These are phyloP conservation scores for Backusella circina DNA, from an alignment of 192 early-diverging fungal genomes.

Conservation along the genomic window DNA sequence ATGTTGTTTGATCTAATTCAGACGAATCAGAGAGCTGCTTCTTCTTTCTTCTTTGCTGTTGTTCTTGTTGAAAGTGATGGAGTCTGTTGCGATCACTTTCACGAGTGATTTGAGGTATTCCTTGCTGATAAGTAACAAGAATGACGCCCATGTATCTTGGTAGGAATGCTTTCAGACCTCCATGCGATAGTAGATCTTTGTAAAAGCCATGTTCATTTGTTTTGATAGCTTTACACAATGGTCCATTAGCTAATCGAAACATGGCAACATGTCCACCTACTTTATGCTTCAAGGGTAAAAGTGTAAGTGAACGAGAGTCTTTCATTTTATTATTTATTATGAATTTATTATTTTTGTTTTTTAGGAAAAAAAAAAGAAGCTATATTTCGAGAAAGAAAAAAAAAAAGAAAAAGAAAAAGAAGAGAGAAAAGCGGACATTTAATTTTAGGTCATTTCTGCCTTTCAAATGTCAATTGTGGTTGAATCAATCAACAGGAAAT, in stretches of 20 bases:
- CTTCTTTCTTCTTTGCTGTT: neutral
- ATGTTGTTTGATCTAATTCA: neutral
- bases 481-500: no score
- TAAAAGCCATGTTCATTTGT: conserved; percentile 10
- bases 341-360: no score
- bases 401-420: neutral
- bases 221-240: conserved; percentile 12
- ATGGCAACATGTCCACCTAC: conserved; percentile 17
- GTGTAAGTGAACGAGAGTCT: neutral
- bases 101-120: neutral
- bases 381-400: no score
- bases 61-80: neutral
- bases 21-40: neutral
- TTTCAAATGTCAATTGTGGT: no score
- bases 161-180: neutral
- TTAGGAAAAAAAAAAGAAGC: no score
- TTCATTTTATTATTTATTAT: neutral
- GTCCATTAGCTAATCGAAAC: conserved; percentile 8
- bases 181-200: neutral
- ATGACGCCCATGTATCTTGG: conserved; percentile 14
- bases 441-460: no score
- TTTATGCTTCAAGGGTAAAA: conserved; percentile 12
- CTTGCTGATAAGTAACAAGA: neutral
- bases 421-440: neutral
- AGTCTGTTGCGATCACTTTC: conserved; percentile 5